These are phyloP conservation scores for Amauroascus verrucosus DNA, from an alignment of 2,329 filamentous ascomycete species.

Conservation along the genomic window DNA sequence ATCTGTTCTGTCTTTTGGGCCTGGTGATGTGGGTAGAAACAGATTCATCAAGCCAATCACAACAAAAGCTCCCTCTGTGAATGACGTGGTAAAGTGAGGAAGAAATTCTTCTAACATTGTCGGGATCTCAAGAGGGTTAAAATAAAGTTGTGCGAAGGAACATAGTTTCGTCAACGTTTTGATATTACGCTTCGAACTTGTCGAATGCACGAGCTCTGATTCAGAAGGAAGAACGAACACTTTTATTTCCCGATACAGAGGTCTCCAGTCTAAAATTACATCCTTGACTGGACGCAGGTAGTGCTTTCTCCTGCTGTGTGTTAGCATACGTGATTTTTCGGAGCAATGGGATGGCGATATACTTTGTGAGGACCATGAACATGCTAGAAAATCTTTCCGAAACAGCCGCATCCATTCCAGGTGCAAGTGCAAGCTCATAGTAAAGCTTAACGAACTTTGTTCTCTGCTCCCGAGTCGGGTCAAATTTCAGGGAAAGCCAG, in stretches of 20 bases:
- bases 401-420: constrained; percentile 70
- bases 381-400: constrained; percentile 91
- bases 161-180: constrained; percentile 78
- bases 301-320: constrained; percentile 65
- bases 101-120: constrained; percentile 71
- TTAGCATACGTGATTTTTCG: constrained; percentile 12
- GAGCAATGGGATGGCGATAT: constrained; percentile 29
- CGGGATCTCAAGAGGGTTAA: constrained; percentile 76
- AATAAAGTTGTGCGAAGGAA: constrained; percentile 81
- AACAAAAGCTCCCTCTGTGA: constrained; percentile 83
- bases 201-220: constrained; percentile 52
- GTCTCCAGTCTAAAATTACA: constrained; percentile 83
- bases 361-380: constrained; percentile 95
- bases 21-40: constrained; percentile 66
- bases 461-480: constrained; percentile 75
- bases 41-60: constrained; percentile 81
- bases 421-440: constrained; percentile 84
- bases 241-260: constrained; percentile 87
- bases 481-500: constrained; percentile 95
- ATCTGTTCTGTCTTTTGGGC: constrained; percentile 58
- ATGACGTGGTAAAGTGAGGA: constrained; percentile 85
- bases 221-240: constrained; percentile 79
- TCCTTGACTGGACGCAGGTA: constrained; percentile 87
- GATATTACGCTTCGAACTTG: constrained; percentile 54
- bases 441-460: constrained; percentile 81